Evolutionary conservation across 345 rosid species (phyloP).

Genomic region (Luvunga scandens): DNA sequence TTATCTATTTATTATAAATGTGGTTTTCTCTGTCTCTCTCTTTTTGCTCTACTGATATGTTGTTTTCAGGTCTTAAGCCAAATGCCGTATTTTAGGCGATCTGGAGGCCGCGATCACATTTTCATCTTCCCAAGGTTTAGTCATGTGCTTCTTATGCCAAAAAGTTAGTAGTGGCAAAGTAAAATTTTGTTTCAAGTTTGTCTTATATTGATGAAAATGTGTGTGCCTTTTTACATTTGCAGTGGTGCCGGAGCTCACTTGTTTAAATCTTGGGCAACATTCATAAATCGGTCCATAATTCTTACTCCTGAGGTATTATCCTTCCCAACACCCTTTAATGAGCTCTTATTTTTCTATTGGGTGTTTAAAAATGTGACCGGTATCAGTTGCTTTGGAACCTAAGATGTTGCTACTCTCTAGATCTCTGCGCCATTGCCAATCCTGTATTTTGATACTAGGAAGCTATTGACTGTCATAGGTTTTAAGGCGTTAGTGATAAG

Average conservation of each 20-base stretch:
- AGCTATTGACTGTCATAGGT: not conserved
- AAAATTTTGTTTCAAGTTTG: not conserved
- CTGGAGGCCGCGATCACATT: slow-evolving; percentile 95
- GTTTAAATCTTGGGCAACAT: slow-evolving; percentile 72
- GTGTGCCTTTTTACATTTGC: slow-evolving; percentile 11
- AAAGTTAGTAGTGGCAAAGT: not conserved
- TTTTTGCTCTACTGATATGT: not conserved
- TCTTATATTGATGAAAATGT: slow-evolving; percentile 12
- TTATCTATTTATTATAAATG: not conserved
- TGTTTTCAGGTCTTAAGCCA: slow-evolving; percentile 69
- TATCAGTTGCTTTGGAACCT: not conserved
- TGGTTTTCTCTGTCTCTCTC: not conserved
- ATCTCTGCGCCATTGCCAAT: not conserved
- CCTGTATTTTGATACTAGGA: not conserved
- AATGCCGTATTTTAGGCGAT: slow-evolving; percentile 87
- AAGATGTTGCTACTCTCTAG: not conserved
- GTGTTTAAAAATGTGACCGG: not conserved
- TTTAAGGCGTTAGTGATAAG: not conserved
- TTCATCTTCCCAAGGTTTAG: slow-evolving; percentile 90
- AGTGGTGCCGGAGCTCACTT: slow-evolving; percentile 84
- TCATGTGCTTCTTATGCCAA: not conserved
- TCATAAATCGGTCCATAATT: slow-evolving; percentile 70
- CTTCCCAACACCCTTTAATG: not conserved
- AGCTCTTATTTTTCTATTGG: not conserved
- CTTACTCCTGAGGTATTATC: slow-evolving; percentile 78